Conservation (phyloP, 2,329 filamentous ascomycete genomes). For the Penicillium crustosum region DNA sequence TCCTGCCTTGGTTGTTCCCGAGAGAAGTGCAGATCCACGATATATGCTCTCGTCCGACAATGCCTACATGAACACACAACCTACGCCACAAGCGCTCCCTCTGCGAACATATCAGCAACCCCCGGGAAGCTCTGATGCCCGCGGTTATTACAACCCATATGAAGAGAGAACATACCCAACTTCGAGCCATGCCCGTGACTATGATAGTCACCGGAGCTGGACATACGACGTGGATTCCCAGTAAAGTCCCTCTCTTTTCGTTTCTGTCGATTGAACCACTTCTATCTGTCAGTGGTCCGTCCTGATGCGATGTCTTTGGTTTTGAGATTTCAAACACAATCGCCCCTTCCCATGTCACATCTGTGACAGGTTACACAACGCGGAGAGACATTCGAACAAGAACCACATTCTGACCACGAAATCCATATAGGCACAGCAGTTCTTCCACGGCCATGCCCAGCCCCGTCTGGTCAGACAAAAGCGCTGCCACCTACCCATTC, state of each 20-base stretch:
- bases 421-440: conserved; percentile 26
- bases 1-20: conserved; percentile 17
- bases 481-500: conserved; percentile 19
- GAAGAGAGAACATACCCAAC: conserved; percentile 24
- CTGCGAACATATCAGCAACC: conserved; percentile 14
- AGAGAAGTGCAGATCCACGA: conserved; percentile 23
- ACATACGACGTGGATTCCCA: conserved; percentile 35
- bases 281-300: conserved; percentile 19
- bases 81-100: conserved; percentile 20
- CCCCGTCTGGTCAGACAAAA: conserved; percentile 32
- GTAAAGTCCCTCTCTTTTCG: conserved; percentile 31
- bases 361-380: conserved; percentile 5
- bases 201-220: conserved; percentile 25
- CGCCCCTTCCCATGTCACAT: conserved; percentile 4
- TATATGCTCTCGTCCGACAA: conserved; percentile 26
- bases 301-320: conserved; percentile 13
- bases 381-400: background rate
- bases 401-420: conserved; percentile 19
- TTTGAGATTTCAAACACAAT: background rate
- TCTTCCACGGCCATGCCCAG: conserved; percentile 31
- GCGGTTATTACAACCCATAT: conserved; percentile 16
- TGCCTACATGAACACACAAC: conserved; percentile 18
- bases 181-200: conserved; percentile 23
- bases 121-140: conserved; percentile 17
- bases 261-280: conserved; percentile 17